Conservation (phyloP, 495 filamentous ascomycete genomes). For the Penicillium cinerascens region DNA sequence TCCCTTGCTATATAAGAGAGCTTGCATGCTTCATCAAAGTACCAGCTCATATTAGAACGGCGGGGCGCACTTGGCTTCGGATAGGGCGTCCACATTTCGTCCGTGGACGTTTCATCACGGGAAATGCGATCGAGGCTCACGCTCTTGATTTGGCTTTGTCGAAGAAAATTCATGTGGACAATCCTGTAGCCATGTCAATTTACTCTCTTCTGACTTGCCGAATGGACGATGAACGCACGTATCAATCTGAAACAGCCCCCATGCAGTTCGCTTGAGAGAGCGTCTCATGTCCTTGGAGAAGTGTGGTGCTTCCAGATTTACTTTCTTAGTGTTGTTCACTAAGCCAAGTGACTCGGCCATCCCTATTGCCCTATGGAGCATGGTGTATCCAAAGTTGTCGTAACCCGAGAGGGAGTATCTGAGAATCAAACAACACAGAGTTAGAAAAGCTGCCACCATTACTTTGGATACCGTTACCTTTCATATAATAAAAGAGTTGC, state of each 20-base stretch:
- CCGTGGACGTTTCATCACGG: constrained; percentile 1
- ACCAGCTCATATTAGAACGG: constrained; percentile 21
- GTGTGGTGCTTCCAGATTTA: constrained; percentile 7
- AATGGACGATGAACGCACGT: constrained; percentile 19
- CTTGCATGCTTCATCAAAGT: constrained; percentile 32
- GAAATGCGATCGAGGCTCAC: constrained; percentile 20
- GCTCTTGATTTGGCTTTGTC: constrained; percentile 21
- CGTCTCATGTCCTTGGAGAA: constrained; percentile 23
- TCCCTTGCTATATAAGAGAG: constrained; percentile 31
- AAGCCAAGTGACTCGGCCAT: constrained; percentile 29
- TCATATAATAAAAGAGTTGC: constrained; percentile 32
- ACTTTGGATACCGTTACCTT: constrained; percentile 11
- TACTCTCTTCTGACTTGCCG: not conserved
- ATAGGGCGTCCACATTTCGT: constrained; percentile 25
- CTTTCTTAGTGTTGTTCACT: constrained; percentile 10
- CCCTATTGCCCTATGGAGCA: constrained; percentile 29
- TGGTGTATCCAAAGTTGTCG: constrained; percentile 27
- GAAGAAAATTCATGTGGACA: constrained; percentile 32
- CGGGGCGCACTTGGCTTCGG: constrained; percentile 10
- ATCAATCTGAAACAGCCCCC: constrained; percentile 34
- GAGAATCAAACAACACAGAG: not conserved
- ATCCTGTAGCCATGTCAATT: constrained; percentile 15
- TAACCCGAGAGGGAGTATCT: constrained; percentile 31
- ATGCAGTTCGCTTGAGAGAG: constrained; percentile 27
- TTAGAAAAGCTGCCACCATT: not conserved